phyloP scores from a whole-genome alignment of 352 stramenopile genomes.

The Phytophthora multivora region DNA sequence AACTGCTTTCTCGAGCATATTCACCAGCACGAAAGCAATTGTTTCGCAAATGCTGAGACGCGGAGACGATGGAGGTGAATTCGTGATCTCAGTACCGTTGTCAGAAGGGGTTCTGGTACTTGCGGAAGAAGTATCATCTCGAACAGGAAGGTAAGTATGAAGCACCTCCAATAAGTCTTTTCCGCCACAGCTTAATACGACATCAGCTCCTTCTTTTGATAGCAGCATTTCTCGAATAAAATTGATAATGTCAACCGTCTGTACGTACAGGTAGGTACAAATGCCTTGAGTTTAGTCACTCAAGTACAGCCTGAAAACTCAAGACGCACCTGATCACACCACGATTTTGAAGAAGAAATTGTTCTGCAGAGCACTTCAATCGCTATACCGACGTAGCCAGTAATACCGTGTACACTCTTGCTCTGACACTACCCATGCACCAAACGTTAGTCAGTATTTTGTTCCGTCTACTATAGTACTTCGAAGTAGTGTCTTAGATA shows the following conservation, averaged over 20 bases:
- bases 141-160: slow-evolving; percentile 13
- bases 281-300: background rate
- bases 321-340: slow-evolving; percentile 24
- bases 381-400: slow-evolving; percentile 67
- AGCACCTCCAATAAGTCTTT: slow-evolving; percentile 42
- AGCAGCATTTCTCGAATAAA: slow-evolving; percentile 69
- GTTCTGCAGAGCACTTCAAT: slow-evolving; percentile 46
- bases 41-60: slow-evolving; percentile 9
- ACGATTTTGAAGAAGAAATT: slow-evolving; percentile 22
- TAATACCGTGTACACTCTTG: slow-evolving; percentile 47
- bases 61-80: background rate
- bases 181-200: slow-evolving; percentile 58
- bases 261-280: background rate
- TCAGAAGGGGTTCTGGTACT: background rate
- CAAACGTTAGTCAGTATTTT: slow-evolving; percentile 1
- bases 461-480: no score
- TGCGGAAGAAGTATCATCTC: background rate
- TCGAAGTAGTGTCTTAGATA: background rate
- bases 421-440: slow-evolving; percentile 5
- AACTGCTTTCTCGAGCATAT: slow-evolving; percentile 38
- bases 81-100: background rate
- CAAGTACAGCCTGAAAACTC: background rate
- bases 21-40: slow-evolving; percentile 24
- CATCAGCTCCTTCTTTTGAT: slow-evolving; percentile 47
- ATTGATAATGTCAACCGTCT: slow-evolving; percentile 66